These are phyloP conservation scores for Pisolithus sp. DNA, from an alignment of 768 basidiomycete genomes.

Conservation along the genomic window DNA sequence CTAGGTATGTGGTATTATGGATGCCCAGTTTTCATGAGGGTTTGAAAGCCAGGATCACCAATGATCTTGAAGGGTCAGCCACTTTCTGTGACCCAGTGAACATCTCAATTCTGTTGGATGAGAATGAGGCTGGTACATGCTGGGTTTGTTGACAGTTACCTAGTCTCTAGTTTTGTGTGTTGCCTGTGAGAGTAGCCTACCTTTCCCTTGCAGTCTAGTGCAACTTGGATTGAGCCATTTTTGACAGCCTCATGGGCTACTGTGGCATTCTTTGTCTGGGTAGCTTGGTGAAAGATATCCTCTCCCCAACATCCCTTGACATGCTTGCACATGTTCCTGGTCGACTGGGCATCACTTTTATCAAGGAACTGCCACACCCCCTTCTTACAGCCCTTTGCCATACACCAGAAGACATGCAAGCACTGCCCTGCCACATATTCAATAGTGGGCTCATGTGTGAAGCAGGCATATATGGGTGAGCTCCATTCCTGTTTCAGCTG, in stretches of 20 bases:
- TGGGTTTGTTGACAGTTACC: not conserved
- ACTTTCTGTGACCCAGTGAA: slow-evolving; percentile 19
- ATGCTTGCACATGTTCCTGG: slow-evolving; percentile 18
- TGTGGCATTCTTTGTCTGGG: not conserved
- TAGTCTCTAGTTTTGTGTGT: slow-evolving; percentile 12
- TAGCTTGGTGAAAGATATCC: not conserved
- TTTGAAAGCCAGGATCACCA: slow-evolving; percentile 13
- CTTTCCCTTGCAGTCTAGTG: slow-evolving; percentile 1
- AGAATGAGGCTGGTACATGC: not conserved
- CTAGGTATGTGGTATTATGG: slow-evolving; percentile 12
- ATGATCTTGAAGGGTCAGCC: slow-evolving; percentile 18
- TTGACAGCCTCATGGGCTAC: not conserved
- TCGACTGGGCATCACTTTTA: slow-evolving; percentile 21
- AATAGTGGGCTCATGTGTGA: not conserved
- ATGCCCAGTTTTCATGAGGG: slow-evolving; percentile 10
- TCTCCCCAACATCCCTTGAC: not conserved
- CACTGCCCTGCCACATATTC: not conserved
- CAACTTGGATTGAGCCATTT: slow-evolving; percentile 11
- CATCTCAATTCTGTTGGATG: slow-evolving; percentile 12
- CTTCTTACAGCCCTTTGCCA: slow-evolving; percentile 14
- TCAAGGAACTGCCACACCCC: slow-evolving; percentile 17
- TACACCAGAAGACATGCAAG: slow-evolving; percentile 25
- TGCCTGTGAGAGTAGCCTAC: slow-evolving; percentile 18
- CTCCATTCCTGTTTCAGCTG: not conserved
- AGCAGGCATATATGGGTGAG: slow-evolving; percentile 1